Evolutionary conservation across 2,329 filamentous ascomycete genomes (phyloP), one percentile per base, ranked within the genome.

Genomic region (Claviceps sp.): DNA sequence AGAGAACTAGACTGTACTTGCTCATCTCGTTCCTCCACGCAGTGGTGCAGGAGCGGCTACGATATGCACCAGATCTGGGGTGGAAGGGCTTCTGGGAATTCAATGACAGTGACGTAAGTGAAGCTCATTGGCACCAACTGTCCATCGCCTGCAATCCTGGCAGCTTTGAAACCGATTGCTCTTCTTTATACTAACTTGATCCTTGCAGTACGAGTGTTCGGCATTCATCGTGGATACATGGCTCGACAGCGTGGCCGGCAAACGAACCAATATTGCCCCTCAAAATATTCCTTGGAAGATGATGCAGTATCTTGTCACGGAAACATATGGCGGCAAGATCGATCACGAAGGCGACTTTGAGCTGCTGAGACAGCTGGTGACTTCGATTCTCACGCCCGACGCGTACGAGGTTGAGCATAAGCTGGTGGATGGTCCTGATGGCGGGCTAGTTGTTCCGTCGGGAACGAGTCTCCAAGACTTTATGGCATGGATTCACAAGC

Each of bases 71-170:
- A 0, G 91, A 79, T 53, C 74, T 98, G 52, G 93, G 93, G 55
- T 98, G 93, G 93, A 96, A 95, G 73, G 89, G 89, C 51, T 95
- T 96, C 77, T 98, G 94, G 93, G 94, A 98, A 70, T 98, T 98
- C 69, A 98, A 98, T 65, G 94, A 98, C 69, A 95, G 90, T 60
- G 93, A 98, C 70, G 88, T 94, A 80, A 86, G 87, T 55, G 34
- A 5, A 37, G 14, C 24, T 5, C 11, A 1, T 30, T 14, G 44
- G 13, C 16, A 39, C 16, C 11, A 44, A 45, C 43, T 45, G 55
- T 53, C 47, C 52, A 57, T 50, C 22, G 10, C 10, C 30, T 11
- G 4, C 4, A 34, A 34, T 34, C 1, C 3, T 34, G 11, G 30
- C 30, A 11, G 30, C 10, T 11, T 34, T 34, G 30, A 11, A 34